A percentile compares a stretch with the other conserved stretches of the same genome.
Conservation (phyloP, 1,284 basidiomycete genomes). For the Naganishia sp. region DNA sequence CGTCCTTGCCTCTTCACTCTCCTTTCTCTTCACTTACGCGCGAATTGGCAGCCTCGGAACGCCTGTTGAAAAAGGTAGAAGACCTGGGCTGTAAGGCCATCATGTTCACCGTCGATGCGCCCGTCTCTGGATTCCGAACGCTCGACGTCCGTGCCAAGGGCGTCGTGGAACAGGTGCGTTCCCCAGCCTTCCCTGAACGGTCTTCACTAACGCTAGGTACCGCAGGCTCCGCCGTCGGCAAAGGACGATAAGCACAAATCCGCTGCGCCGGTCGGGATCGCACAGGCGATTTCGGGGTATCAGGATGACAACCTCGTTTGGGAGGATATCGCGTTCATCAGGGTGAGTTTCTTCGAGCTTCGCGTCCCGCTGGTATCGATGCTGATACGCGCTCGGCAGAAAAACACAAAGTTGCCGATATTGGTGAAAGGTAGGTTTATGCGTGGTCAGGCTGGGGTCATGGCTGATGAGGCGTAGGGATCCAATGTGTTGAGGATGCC, state of each 20-base stretch:
- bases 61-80: slow-evolving; percentile 57
- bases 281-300: slow-evolving; percentile 57
- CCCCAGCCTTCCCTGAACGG: slow-evolving; percentile 77
- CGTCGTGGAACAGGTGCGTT: slow-evolving; percentile 34
- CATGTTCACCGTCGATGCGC: slow-evolving; percentile 89
- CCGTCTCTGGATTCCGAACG: slow-evolving; percentile 84
- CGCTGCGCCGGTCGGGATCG: slow-evolving; percentile 51
- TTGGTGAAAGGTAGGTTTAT: slow-evolving; percentile 69
- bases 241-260: slow-evolving; percentile 52
- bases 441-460: slow-evolving; percentile 55
- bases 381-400: slow-evolving; percentile 58
- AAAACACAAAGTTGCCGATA: slow-evolving; percentile 74
- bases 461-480: slow-evolving; percentile 51
- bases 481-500: slow-evolving; percentile 60
- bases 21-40: no score
- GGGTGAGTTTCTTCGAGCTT: slow-evolving; percentile 35
- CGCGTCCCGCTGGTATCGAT: slow-evolving; percentile 48
- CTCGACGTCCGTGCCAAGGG: slow-evolving; percentile 61
- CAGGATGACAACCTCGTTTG: slow-evolving; percentile 57
- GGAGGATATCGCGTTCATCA: slow-evolving; percentile 53
- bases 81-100: slow-evolving; percentile 63
- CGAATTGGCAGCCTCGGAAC: slow-evolving; percentile 48
- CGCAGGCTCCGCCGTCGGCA: slow-evolving; percentile 36
- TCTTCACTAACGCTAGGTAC: slow-evolving; percentile 60
- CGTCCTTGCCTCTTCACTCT: neutral